These are phyloP conservation scores for Calocybe gangraenosa DNA, from an alignment of 768 basidiomycete species.

Conservation along the genomic window DNA sequence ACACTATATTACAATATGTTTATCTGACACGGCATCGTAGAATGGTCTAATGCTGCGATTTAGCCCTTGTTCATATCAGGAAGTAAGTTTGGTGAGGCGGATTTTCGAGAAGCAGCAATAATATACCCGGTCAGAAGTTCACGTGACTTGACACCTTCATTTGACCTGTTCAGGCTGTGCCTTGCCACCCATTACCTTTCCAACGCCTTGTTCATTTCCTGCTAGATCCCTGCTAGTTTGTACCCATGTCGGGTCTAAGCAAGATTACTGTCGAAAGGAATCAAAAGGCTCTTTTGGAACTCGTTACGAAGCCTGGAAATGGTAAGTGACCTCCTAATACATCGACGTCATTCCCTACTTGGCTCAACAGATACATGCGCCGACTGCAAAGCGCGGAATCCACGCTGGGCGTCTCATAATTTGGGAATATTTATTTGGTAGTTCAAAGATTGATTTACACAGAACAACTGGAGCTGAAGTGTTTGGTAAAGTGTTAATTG, in stretches of 20 bases:
- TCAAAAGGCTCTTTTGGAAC: constrained; percentile 62
- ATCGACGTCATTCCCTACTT: constrained; percentile 13
- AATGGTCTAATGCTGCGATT: no score
- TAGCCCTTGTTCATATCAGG: no score
- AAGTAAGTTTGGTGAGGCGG: no score
- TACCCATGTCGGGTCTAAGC: constrained; percentile 35
- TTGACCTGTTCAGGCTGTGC: no score
- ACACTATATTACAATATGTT: no score
- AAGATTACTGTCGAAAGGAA: constrained; percentile 65
- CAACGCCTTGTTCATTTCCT: not conserved
- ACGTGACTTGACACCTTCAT: no score
- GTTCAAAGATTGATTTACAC: constrained; percentile 10
- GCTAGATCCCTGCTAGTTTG: not conserved
- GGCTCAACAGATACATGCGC: constrained; percentile 71
- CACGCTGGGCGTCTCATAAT: constrained; percentile 88
- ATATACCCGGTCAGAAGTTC: no score
- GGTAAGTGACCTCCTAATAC: constrained; percentile 37
- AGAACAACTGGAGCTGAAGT: not conserved
- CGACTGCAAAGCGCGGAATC: constrained; percentile 84
- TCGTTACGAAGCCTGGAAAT: constrained; percentile 74
- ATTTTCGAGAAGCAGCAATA: no score
- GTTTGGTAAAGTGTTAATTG: constrained; percentile 61
- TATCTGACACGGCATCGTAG: no score
- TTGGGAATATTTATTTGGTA: constrained; percentile 89
- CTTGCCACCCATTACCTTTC: no score